phyloP scores from a whole-genome alignment of 2,329 filamentous ascomycete genomes.

The Fusarium sp. region DNA sequence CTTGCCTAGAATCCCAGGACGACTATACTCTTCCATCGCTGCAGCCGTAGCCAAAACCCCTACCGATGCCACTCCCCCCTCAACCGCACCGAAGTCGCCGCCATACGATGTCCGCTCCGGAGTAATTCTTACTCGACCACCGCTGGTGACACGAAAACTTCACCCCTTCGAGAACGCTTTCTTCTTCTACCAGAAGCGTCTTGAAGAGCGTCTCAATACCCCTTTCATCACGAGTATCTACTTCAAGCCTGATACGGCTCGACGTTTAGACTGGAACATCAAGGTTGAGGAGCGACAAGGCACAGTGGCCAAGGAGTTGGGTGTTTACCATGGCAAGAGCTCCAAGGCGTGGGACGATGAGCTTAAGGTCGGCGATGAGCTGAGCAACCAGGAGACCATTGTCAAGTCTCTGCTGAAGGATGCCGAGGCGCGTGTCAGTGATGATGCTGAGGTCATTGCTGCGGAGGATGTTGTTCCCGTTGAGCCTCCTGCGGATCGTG shows the following conservation, averaged over 20 bases:
- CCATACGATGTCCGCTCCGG: constrained; percentile 68
- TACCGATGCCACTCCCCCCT: constrained; percentile 33
- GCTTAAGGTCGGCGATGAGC: constrained; percentile 76
- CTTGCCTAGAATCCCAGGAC: constrained; percentile 43
- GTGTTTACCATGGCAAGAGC: constrained; percentile 78
- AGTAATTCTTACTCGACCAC: constrained; percentile 87
- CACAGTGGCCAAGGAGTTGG: constrained; percentile 85
- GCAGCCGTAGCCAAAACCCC: constrained; percentile 39
- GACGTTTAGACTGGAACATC: constrained; percentile 88
- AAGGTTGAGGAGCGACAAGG: constrained; percentile 79
- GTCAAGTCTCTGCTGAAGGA: constrained; percentile 78
- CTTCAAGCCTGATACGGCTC: constrained; percentile 89
- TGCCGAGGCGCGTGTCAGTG: constrained; percentile 72
- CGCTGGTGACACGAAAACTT: constrained; percentile 84
- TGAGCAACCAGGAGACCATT: constrained; percentile 72
- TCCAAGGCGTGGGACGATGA: constrained; percentile 91
- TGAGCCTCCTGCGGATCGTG: constrained; percentile 74
- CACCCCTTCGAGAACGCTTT: constrained; percentile 91
- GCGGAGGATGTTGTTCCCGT: constrained; percentile 72
- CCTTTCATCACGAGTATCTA: constrained; percentile 94
- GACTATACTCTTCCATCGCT: constrained; percentile 52
- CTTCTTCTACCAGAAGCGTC: constrained; percentile 96
- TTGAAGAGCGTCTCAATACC: constrained; percentile 90
- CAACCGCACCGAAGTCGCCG: constrained; percentile 34
- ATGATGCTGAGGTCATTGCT: constrained; percentile 69